Evolutionary conservation across 176 grass and related monocot genomes (phyloP), one percentile per base, ranked within the genome.

Genomic region (Otatea glauca): DNA sequence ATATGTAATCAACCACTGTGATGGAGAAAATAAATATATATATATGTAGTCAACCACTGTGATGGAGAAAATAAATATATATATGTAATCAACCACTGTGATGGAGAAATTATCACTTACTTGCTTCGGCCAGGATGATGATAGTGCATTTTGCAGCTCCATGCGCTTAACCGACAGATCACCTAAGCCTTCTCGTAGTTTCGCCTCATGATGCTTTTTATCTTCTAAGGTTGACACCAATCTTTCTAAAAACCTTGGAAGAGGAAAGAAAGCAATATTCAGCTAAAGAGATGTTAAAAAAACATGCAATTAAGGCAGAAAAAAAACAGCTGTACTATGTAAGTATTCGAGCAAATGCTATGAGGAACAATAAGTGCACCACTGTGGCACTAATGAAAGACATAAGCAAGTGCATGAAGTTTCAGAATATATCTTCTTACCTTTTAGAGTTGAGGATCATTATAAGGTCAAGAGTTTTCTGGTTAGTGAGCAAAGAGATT

Each of bases 381-480:
- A 42, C 11, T 87, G 20, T 60, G 41, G 29, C 24, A 70, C 7
- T 53, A 53, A 23, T 51, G 24, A 29, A 61, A 66, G 39, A 41
- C 49, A 78, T 72, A 80, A 44, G 13, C 21, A 47, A 77, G 39
- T 81, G 64, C n/a, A 9, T 21, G 10, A 62, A 56, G 23, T 49
- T 81, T 65, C 45, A 56, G 25, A 62, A 18, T 70, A 72, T 54
- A 47, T 55, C n/a, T 27, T 80, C 72, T 78, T 81, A 95, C 96
- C 96, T 92, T 80, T 92, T 96, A 85, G 93, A 96, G 50, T 98
- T 98, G 60, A 98, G 87, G 83, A 94, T 95, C 96, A 98, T 98
- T 83, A 96, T 96, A 74, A 94, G 85, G 72, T 98, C 96, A 68
- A 94, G 89, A 64, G 91, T 98, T 90, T 98, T 98, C 55, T 87